Evolutionary conservation across 257 asterid species (phyloP), one percentile per base, ranked within the genome.

Genomic region (Solanum acaule): DNA sequence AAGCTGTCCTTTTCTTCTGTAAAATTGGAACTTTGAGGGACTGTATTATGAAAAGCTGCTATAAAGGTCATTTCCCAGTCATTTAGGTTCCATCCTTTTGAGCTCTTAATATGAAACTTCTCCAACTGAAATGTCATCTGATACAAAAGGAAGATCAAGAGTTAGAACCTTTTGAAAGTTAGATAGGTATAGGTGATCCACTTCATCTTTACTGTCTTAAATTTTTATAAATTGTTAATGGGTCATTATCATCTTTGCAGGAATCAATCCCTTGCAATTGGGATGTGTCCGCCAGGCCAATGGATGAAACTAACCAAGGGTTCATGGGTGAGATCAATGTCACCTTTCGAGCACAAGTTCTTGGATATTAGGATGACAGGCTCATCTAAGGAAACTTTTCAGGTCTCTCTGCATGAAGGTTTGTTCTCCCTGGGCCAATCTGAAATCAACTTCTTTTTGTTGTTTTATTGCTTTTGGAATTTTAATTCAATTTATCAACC

Each of bases 381-480:
- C 83, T 91, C 98, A 86, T 87, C 89, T 88, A 89, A 93, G 49
- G 93, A 91, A 75, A 91, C 90, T 86, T 91, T 97, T 89, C 91
- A 91, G 92, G 95, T 97, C 75, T 95, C 98, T 67, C 92, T 96
- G 77, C 92, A 92, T 87, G 99, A 96, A 94, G 99, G 99, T 96
- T 92, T 46, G 92, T 90, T 84, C 52, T 87, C 88, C 87, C 25
- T 85, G 37, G 76, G 68, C 65, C 84, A 34, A 76, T 27, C 44
- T 37, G 52, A 72, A 59, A 18, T 72, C 73, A 20, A 59, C 52
- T 86, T 77, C 49, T 27, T 23, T 59, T 79, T 38, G 31, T 42
- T 38, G 22, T 34, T 18, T 71, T 56, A 16, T n/a, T 77, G 25
- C 70, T 31, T 49, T 81, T 86, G 46, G 37, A 31, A 71, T 87